Evolutionary conservation across 345 rosid species (phyloP).

Genomic region (Lenwebbia sp.): DNA sequence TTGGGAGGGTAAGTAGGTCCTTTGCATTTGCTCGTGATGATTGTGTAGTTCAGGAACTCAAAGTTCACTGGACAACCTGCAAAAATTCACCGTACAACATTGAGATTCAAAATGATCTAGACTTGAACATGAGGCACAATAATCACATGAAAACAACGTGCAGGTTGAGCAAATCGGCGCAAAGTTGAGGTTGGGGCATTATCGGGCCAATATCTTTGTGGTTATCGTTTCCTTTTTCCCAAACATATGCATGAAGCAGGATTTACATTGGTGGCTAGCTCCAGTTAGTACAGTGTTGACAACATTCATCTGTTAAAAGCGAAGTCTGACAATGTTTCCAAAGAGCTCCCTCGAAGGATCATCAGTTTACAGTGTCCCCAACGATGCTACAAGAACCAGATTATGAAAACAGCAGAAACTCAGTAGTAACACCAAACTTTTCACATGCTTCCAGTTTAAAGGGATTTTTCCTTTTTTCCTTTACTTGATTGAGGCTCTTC

Average conservation of each 20-base stretch:
- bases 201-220: background rate
- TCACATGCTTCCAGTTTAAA: background rate
- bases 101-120: background rate
- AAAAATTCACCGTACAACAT: background rate
- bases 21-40: slow-evolving; percentile 43
- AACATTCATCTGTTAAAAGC: background rate
- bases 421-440: background rate
- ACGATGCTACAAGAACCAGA: background rate
- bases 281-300: background rate
- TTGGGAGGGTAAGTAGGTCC: slow-evolving; percentile 46
- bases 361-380: background rate
- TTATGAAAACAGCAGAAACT: background rate
- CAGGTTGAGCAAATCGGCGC: background rate
- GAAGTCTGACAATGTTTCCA: background rate
- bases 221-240: background rate
- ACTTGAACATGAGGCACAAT: background rate
- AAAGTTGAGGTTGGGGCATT: background rate
- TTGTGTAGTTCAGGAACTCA: slow-evolving; percentile 41
- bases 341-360: background rate
- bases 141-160: background rate
- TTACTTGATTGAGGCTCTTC: background rate
- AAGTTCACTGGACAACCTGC: slow-evolving; percentile 59
- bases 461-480: background rate
- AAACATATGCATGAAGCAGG: background rate
- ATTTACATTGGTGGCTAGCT: background rate